These are phyloP conservation scores for Coemansia asiatica DNA, from an alignment of 192 early-diverging fungal species.

Conservation along the genomic window DNA sequence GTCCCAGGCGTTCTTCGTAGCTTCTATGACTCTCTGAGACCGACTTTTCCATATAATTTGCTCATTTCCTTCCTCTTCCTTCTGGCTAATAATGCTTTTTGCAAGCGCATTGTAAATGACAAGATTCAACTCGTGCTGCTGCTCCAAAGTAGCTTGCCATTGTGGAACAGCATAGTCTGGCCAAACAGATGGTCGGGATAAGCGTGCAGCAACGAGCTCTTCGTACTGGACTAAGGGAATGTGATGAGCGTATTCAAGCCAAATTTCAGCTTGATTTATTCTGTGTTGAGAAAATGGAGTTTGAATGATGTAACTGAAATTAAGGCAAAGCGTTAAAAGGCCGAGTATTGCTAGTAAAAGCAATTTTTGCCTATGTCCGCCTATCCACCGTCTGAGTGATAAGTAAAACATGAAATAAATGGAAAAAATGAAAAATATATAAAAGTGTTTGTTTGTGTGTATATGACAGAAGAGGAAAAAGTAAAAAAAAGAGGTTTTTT, in stretches of 20 bases:
- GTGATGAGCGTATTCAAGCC: slow-evolving; percentile 16
- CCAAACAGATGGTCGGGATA: slow-evolving; percentile 13
- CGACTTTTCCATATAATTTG: slow-evolving; percentile 58
- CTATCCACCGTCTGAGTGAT: not conserved
- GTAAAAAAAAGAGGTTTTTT: not conserved
- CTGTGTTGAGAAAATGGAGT: not conserved
- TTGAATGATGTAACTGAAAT: not conserved
- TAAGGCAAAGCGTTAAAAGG: not conserved
- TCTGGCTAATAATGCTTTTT: not conserved
- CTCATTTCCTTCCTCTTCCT: not conserved
- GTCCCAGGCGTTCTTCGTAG: slow-evolving; percentile 78
- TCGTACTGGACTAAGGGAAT: slow-evolving; percentile 23
- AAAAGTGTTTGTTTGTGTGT: too few relatives aligned
- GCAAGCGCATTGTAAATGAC: slow-evolving; percentile 22
- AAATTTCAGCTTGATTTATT: not conserved
- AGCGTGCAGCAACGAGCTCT: slow-evolving; percentile 5
- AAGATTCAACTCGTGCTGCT: slow-evolving; percentile 23
- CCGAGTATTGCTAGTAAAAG: not conserved
- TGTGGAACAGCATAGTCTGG: slow-evolving; percentile 7
- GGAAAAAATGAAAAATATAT: too few relatives aligned
- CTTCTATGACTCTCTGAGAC: slow-evolving; percentile 60
- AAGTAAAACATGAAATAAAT: not conserved
- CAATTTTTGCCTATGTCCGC: not conserved
- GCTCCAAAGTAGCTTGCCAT: slow-evolving; percentile 29
- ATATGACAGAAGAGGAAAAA: not conserved